Evolutionary conservation across 441 rosid genomes (phyloP), one percentile per base, ranked within the genome.

Genomic region (Sinapis alba): DNA sequence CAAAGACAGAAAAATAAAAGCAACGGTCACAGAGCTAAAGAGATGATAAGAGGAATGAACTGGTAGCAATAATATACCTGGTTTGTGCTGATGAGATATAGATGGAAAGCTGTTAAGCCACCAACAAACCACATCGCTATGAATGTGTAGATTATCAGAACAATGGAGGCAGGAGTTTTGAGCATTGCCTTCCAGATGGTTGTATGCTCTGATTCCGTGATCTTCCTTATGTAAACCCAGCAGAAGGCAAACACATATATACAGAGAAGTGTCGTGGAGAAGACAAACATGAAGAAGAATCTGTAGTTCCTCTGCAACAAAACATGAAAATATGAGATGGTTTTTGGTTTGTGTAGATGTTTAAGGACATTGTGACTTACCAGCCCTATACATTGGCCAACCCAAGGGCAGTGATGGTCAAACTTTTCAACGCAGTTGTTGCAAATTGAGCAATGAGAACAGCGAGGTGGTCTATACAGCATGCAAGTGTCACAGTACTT

Each of bases 341-440:
- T 13, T 7, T 59, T 5, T 13, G 62, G 6, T 65, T 41, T 43
- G 58, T 15, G 26, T 41, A 26, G 7, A 70, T 62, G 50, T 57
- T 71, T 28, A 66, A 38, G n/a, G 45, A 72, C 21, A 2, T 20
- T 58, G 20, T 28, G 45, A 73, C 84, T 73, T 82, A 90, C 95
- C 87, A 79, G 73, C 13, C 94, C 94, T 28, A 89, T 86, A 79
- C 94, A 89, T 75, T 89, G 94, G 73, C 94, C 94, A 57, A 89
- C 94, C 94, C 94, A 89, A 47, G 94, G 94, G 72, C 94, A 89
- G 78, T 89, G 94, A 76, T 89, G 94, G 78, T 89, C 94, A 75
- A 89, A 89, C 68, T 88, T 83, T 71, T 87, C 89, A 2, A 89
- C 94, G 27, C 94, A 89, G 79, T 89, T 89, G 68, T 89, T 89